These are phyloP conservation scores for Trichoderma breve DNA, from an alignment of 2,329 filamentous ascomycete species.

Conservation along the genomic window DNA sequence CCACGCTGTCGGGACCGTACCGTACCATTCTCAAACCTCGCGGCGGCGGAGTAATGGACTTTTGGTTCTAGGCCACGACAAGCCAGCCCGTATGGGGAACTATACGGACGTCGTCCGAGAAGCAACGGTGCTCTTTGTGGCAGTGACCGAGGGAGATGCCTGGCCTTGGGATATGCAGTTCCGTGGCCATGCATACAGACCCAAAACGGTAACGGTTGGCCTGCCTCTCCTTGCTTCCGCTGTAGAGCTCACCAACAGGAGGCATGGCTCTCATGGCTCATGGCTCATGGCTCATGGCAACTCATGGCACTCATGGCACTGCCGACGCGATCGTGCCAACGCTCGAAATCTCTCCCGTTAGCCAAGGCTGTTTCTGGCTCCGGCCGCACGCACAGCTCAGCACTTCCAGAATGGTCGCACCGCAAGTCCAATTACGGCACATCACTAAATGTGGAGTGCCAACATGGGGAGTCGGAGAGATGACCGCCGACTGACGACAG, in stretches of 20 bases:
- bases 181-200: neutral
- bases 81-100: neutral
- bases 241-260: constrained; percentile 7
- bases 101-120: constrained; percentile 6
- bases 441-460: neutral
- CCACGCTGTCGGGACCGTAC: constrained; percentile 16
- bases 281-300: neutral
- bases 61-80: neutral
- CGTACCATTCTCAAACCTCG: constrained; percentile 1
- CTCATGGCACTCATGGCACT: neutral
- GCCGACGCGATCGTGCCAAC: constrained; percentile 12
- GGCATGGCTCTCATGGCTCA: neutral
- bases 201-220: neutral
- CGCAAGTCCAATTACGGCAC: neutral
- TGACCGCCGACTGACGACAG: constrained; percentile 12
- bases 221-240: neutral
- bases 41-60: constrained; percentile 6
- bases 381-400: neutral
- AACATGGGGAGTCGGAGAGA: constrained; percentile 1
- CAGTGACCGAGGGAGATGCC: neutral
- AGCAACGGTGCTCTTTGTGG: neutral
- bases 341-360: neutral
- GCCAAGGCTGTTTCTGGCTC: neutral
- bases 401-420: neutral
- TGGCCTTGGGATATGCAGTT: constrained; percentile 5